Evolutionary conservation across 1,139 yeast species (phyloP).

Genomic region (Sugiyamaella pinicola): DNA sequence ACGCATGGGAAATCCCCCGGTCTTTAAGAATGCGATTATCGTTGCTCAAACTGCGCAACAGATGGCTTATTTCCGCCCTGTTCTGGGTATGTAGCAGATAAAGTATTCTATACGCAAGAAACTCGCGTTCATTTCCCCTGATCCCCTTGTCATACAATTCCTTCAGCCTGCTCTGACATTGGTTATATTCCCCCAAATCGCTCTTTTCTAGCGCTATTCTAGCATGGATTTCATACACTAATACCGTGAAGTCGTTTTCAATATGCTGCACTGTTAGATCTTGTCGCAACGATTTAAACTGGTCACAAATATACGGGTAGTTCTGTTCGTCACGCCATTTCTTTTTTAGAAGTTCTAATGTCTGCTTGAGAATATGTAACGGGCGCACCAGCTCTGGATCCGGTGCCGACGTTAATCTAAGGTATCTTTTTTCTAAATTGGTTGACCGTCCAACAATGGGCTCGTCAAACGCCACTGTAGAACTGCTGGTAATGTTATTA

Average conservation of each 20-base stretch:
- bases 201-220: constrained; percentile 78
- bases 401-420: constrained; percentile 88
- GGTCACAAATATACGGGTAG: constrained; percentile 83
- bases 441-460: constrained; percentile 66
- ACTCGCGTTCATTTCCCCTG: constrained; percentile 55
- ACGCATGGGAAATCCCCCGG: constrained; percentile 48
- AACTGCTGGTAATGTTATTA: background rate
- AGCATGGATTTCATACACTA: constrained; percentile 85
- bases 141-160: constrained; percentile 55
- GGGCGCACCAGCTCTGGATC: constrained; percentile 86
- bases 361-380: constrained; percentile 55
- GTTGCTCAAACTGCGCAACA: constrained; percentile 36
- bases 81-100: constrained; percentile 81
- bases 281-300: constrained; percentile 87
- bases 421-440: constrained; percentile 71
- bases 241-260: constrained; percentile 71
- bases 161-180: constrained; percentile 79
- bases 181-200: constrained; percentile 93
- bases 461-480: constrained; percentile 26
- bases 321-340: constrained; percentile 58
- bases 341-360: constrained; percentile 56
- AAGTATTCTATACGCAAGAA: constrained; percentile 71
- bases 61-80: constrained; percentile 40
- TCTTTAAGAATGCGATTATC: constrained; percentile 29
- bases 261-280: constrained; percentile 93